Conservation (phyloP, 2,329 filamentous ascomycete species). For the Verticillium longisporum region DNA sequence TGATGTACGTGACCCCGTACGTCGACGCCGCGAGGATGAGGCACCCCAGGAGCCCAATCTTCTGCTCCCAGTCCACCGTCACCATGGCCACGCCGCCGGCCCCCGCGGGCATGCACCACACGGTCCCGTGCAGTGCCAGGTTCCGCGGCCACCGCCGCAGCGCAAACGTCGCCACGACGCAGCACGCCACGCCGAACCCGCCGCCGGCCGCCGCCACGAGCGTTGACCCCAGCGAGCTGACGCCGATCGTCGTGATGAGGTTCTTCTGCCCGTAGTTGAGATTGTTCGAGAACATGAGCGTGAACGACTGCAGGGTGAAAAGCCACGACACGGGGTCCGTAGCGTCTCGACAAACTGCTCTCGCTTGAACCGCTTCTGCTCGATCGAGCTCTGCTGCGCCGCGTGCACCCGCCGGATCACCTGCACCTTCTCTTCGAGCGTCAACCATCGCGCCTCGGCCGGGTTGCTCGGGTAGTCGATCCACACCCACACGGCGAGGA, state of each 20-base stretch:
- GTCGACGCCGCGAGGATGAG: constrained; percentile 21
- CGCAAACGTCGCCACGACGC: constrained; percentile 22
- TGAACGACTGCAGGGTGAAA: constrained; percentile 21
- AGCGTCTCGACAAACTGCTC: constrained; percentile 20
- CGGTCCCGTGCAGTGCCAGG: constrained; percentile 19
- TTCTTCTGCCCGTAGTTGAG: constrained; percentile 31
- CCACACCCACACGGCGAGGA: constrained; percentile 25
- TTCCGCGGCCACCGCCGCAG: constrained; percentile 22
- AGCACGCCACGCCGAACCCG: constrained; percentile 23
- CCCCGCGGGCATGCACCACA: constrained; percentile 23
- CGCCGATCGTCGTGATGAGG: constrained; percentile 26
- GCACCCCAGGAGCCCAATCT: constrained; percentile 21
- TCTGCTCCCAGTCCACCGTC: constrained; percentile 19
- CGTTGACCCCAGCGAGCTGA: constrained; percentile 28
- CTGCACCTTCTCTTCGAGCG: constrained; percentile 9
- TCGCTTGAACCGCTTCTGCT: constrained; percentile 28
- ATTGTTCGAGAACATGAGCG: constrained; percentile 29
- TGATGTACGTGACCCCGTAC: constrained; percentile 27
- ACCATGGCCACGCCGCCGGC: constrained; percentile 23
- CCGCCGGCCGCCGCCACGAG: constrained; percentile 29
- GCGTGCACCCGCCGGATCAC: constrained; percentile 21
- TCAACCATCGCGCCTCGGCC: constrained; percentile 16
- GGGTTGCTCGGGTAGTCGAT: constrained; percentile 19
- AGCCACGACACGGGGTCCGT: constrained; percentile 23
- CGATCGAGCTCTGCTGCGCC: constrained; percentile 26